These are phyloP conservation scores for Xanthoceras sorbifolium DNA, from an alignment of 345 rosid genomes.

Conservation along the genomic window DNA sequence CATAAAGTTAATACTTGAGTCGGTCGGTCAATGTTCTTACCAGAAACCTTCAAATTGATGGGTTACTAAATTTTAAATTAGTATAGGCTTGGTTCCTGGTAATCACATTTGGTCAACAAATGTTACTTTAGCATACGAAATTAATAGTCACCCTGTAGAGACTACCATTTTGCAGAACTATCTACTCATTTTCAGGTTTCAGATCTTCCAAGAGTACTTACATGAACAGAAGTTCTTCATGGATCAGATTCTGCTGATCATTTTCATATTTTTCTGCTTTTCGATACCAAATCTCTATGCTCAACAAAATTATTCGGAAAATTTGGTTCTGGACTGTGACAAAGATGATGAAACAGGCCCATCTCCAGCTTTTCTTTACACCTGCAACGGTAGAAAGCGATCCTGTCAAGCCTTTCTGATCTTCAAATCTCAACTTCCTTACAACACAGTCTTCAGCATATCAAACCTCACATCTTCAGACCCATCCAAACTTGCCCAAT, in stretches of 20 bases:
- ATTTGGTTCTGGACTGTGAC: conserved; percentile 15
- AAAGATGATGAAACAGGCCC: conserved; percentile 20
- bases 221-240: background rate
- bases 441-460: conserved; percentile 33
- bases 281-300: conserved; percentile 19
- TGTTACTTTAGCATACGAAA: background rate
- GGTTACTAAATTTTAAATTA: background rate
- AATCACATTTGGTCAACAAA: conserved; percentile 1
- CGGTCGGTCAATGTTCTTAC: background rate
- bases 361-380: conserved; percentile 38
- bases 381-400: conserved; percentile 30
- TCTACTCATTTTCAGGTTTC: background rate
- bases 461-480: conserved; percentile 43
- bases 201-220: background rate
- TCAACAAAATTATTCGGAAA: conserved; percentile 35
- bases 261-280: conserved; percentile 16
- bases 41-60: conserved; percentile 1
- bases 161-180: background rate
- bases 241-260: conserved; percentile 21
- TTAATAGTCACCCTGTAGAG: background rate
- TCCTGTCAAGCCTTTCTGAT: conserved; percentile 34
- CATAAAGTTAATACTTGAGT: background rate
- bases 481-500: conserved; percentile 29
- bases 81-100: background rate
- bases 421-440: conserved; percentile 39